phyloP scores from a whole-genome alignment of 345 rosid genomes.

The Citrus glauca region DNA sequence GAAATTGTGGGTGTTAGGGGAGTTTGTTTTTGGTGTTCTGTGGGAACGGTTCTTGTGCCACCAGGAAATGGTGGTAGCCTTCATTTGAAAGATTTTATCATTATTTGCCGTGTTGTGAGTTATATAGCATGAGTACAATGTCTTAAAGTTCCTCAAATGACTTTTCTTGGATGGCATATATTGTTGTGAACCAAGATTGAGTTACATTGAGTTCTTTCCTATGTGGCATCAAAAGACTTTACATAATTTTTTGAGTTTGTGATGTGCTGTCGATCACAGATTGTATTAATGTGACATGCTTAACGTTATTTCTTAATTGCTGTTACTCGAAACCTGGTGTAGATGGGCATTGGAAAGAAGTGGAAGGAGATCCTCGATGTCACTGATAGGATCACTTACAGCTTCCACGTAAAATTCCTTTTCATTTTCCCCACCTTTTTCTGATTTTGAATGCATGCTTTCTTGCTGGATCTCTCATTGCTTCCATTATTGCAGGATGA shows the following conservation, averaged over 20 bases:
- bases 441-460: not conserved
- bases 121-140: not conserved
- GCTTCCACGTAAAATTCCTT: slow-evolving; percentile 59
- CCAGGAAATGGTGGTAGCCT: not conserved
- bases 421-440: not conserved
- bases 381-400: slow-evolving; percentile 73
- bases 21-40: not conserved
- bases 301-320: not conserved
- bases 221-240: not conserved
- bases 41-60: not conserved
- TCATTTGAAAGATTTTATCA: not conserved
- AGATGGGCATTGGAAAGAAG: slow-evolving; percentile 92
- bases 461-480: not conserved
- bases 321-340: slow-evolving; percentile 7
- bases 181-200: not conserved
- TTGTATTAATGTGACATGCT: not conserved
- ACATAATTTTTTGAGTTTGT: not conserved
- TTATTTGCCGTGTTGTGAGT: not conserved
- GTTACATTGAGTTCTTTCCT: not conserved
- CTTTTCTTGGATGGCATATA: not conserved
- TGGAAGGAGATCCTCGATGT: slow-evolving; percentile 86
- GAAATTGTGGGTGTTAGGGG: not conserved
- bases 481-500: slow-evolving; percentile 60
- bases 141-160: not conserved
- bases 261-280: not conserved